Evolutionary conservation across 2,329 filamentous ascomycete genomes (phyloP).

Genomic region (Fusarium cicatricum): DNA sequence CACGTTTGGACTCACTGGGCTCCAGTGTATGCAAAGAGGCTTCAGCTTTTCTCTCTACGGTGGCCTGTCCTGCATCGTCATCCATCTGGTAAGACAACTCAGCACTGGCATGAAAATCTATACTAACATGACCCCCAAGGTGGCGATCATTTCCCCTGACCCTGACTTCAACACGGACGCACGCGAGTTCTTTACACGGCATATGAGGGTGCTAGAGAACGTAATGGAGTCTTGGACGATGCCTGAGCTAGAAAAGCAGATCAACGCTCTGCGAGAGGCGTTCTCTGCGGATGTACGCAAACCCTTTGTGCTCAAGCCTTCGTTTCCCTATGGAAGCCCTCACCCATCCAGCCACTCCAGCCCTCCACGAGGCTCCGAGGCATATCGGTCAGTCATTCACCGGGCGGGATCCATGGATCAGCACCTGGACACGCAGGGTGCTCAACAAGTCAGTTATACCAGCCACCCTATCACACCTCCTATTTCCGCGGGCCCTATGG

Average conservation of each 20-base stretch:
- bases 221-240: constrained; percentile 86
- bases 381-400: constrained; percentile 58
- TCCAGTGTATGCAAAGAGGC: constrained; percentile 91
- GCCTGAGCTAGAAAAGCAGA: constrained; percentile 88
- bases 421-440: constrained; percentile 61
- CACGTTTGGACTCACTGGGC: constrained; percentile 78
- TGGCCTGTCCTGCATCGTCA: constrained; percentile 88
- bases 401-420: constrained; percentile 61
- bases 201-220: constrained; percentile 92
- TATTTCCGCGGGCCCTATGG: constrained; percentile 75
- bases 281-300: constrained; percentile 88
- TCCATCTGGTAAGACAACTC: constrained; percentile 77
- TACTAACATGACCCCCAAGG: constrained; percentile 57
- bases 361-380: constrained; percentile 63
- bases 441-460: constrained; percentile 71
- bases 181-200: constrained; percentile 86
- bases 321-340: constrained; percentile 87
- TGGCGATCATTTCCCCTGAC: constrained; percentile 92
- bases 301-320: constrained; percentile 87
- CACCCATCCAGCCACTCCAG: constrained; percentile 69
- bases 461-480: constrained; percentile 82
- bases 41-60: constrained; percentile 97
- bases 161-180: constrained; percentile 86
- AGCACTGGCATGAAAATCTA: background rate
- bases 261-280: constrained; percentile 86